Base-by-base conservation (phyloP, 176 grass and related monocot species). In the Tillandsia fasciculata region DNA sequence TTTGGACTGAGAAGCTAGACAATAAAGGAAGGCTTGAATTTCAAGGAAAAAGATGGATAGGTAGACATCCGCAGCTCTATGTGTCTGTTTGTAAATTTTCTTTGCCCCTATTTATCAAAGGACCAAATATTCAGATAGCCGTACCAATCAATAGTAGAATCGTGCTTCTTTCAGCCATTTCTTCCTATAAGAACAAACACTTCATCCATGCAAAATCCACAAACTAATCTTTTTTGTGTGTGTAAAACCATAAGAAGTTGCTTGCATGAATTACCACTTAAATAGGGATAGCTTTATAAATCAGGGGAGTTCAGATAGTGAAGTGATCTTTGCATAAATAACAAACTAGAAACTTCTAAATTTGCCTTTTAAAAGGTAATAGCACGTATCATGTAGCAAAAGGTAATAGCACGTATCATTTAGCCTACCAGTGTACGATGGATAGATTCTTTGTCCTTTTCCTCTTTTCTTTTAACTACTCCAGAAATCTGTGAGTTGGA, bases 391-490 rank as follows among this genome's bases (percentile, higher is more conserved):
- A 24, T 24, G 24, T 24, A 24, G 24, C 24, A 53, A 12, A 53
- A 53, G 8, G 51, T 53, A 53, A 51, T 65, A 88, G 29, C n/a
- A 70, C 8, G 0, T 49, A 11, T 50, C 64, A 85, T 59, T 23
- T 26, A 83, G 49, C 81, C 72, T 99, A 99, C 94, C 87, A 99
- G 73, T 78, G 82, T 83, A 13, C 85, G 87, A 64, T 84, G 87
- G 64, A 84, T 71, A 73, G 79, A 72, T 73, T 80, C 79, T 59
- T 87, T 93, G 72, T 80, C 84, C 53, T 75, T 90, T 64, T 84
- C 68, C 48, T 76, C 59, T 76, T 83, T 90, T 71, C 75, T 83
- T 61, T 71, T 90, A 79, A 75, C 52, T 50, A 77, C 57, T 51
- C 76, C 81, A 58, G 83, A 86, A 74, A 74, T 87, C 52, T 70